These are phyloP conservation scores for Chrysanthemum seticuspe DNA, from an alignment of 129 eudicot species.

Conservation along the genomic window DNA sequence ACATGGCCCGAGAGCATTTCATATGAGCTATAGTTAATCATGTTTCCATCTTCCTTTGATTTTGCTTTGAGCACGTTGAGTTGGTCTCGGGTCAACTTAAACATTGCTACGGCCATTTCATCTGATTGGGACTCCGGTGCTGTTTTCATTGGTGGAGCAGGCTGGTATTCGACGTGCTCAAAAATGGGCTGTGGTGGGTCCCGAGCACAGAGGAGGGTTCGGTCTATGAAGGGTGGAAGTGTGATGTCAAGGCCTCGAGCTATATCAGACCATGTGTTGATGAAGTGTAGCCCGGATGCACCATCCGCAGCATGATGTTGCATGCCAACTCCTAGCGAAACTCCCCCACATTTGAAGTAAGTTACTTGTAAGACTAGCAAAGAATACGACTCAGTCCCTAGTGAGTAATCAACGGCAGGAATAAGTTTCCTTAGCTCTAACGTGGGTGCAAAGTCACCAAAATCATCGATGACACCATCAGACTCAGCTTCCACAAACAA, in stretches of 20 bases:
- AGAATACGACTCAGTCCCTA: not conserved
- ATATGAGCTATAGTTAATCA: constrained; percentile 6
- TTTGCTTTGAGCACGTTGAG: constrained; percentile 6
- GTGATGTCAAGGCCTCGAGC: constrained; percentile 20
- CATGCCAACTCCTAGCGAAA: constrained; percentile 17
- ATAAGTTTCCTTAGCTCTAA: constrained; percentile 1
- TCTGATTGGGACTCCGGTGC: not conserved
- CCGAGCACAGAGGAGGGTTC: constrained; percentile 10
- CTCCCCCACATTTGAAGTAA: constrained; percentile 22
- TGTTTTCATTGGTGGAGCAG: not conserved
- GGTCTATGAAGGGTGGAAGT: constrained; percentile 20
- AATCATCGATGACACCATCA: not conserved
- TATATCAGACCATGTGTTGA: constrained; percentile 23
- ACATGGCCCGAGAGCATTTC: constrained; percentile 17
- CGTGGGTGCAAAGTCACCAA: constrained; percentile 11
- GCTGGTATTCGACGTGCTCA: constrained; percentile 13
- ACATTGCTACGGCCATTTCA: not conserved
- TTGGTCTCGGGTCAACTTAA: constrained; percentile 21
- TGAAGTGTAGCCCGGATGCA: not conserved
- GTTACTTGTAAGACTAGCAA: constrained; percentile 5
- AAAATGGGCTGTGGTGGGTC: constrained; percentile 21
- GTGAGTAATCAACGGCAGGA: not conserved
- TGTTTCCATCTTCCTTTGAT: constrained; percentile 17
- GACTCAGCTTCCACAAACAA: constrained; percentile 12
- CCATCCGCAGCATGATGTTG: constrained; percentile 19